Percentiles rank a stretch among this genome's conserved stretches.
Evolutionary conservation across 257 asterid genomes (phyloP).

Genomic region (Leptodermis oblonga): DNA sequence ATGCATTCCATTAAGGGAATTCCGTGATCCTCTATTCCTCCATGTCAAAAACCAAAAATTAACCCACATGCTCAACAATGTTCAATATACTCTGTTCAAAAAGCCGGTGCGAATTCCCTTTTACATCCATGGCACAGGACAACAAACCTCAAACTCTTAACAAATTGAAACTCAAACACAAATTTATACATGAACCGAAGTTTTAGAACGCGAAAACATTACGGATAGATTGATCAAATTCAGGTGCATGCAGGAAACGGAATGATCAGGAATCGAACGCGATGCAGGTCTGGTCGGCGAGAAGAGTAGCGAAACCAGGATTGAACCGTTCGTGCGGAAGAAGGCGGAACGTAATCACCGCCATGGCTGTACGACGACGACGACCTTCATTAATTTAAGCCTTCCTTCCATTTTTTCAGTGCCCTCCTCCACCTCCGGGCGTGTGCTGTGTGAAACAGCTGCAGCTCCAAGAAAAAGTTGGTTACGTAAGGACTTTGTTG

Average conservation of each 20-base stretch:
- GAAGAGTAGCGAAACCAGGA: not conserved
- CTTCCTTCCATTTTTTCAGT: constrained; percentile 6
- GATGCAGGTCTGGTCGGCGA: not conserved
- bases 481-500: too few relatives aligned
- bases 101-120: not conserved
- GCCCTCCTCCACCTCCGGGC: too few relatives aligned
- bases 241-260: not conserved
- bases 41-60: not conserved
- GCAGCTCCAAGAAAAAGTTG: too few relatives aligned
- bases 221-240: not conserved
- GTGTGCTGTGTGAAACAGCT: too few relatives aligned
- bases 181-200: not conserved
- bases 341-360: not conserved
- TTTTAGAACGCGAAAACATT: not conserved
- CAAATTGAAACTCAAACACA: not conserved
- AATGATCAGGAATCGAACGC: not conserved
- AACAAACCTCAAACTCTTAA: not conserved
- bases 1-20: not conserved
- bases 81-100: not conserved
- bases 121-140: not conserved
- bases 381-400: not conserved
- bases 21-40: not conserved
- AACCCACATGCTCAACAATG: not conserved
- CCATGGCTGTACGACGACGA: not conserved
- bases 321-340: not conserved